Base-by-base conservation (phyloP, 1,139 yeast species). In the Lodderomyces margitis region DNA sequence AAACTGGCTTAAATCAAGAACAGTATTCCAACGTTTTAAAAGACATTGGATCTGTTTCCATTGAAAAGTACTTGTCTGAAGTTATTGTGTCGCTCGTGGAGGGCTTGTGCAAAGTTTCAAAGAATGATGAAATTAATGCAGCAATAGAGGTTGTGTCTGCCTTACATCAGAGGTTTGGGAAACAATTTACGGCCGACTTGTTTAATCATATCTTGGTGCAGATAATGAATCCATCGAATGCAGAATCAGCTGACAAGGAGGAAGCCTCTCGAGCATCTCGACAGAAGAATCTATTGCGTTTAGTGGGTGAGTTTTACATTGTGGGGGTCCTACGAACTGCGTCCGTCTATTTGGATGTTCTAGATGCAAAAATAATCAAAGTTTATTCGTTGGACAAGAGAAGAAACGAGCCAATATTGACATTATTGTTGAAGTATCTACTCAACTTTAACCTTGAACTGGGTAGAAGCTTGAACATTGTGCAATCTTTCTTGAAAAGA, bases 41-140 rank as follows among this genome's bases (percentile, higher is more conserved):
- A 43, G 96, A 88, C 44, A 73, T 89, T 34, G 57, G 67, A 9
- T 70, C 81, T 2, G 64, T 86, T 2, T 79, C 91, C 1, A 66
- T 91, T 38, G 87, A 81, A 45, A 88, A 87, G 58, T 91, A 88
- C 59, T 64, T 87, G 15, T 74, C 85, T 3, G 98, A 91, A 58
- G 66, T 89, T 15, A 68, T 80, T 2, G 65, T 78, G 2, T 80
- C 89, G 0, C 60, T 84, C 0, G 68, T 75, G 39, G 96, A 88
- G 47, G 86, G 87, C 0, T 57, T 87, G 15, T 45, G 69, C 9
- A 80, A 74, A 48, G 74, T 80, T 21, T 64, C 70, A 12, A 81
- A 81, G 46, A 59, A 65, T 7, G 81, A 75, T 10, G 96, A 88
- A 55, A 60, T 86, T 1, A 50, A 56, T 16, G 83, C 92, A 0